These are phyloP conservation scores for Eucalyptus curtisii DNA, from an alignment of 345 rosid genomes.

Conservation along the genomic window DNA sequence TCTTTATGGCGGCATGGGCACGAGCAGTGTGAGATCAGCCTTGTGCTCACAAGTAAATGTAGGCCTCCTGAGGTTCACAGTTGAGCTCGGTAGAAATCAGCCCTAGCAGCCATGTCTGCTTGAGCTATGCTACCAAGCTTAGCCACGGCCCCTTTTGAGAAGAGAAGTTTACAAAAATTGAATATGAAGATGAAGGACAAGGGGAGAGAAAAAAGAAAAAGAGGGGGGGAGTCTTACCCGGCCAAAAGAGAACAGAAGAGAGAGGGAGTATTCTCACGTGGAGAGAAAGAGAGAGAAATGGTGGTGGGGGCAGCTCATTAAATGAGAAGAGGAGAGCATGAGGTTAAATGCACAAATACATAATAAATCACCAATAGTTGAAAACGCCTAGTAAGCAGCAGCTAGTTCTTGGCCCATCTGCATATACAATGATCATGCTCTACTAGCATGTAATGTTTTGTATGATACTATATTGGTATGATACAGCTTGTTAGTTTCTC, in stretches of 20 bases:
- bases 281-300: not conserved
- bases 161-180: not conserved
- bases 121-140: not conserved
- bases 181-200: not conserved
- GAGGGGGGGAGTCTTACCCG: rapidly evolving
- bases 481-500: not conserved
- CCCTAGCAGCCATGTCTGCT: not conserved
- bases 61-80: not conserved
- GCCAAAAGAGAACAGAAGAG: not conserved
- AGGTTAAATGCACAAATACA: not conserved
- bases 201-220: not conserved
- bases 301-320: not conserved
- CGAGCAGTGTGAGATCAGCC: not conserved
- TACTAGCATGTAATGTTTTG: not conserved
- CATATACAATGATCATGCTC: not conserved
- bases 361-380: not conserved
- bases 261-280: not conserved
- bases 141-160: not conserved
- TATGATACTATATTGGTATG: not conserved
- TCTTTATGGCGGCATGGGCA: not conserved
- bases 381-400: not conserved
- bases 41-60: not conserved
- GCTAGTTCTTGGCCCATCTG: not conserved
- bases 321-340: not conserved
- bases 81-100: not conserved